Evolutionary conservation across 495 filamentous ascomycete species (phyloP).

Genomic region (Podospora appendiculata): DNA sequence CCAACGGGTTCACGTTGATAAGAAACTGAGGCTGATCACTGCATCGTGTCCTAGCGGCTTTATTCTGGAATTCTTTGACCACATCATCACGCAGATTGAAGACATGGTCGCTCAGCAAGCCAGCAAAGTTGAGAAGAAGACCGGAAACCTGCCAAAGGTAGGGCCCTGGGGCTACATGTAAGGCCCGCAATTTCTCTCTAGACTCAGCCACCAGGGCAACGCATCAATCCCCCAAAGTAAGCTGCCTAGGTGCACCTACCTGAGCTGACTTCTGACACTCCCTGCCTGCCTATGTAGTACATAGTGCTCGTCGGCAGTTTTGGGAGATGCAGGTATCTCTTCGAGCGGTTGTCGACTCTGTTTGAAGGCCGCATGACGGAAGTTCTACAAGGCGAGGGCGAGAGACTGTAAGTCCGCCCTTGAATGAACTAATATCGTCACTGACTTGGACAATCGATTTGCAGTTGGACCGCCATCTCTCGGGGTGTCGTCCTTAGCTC

Average conservation of each 20-base stretch:
- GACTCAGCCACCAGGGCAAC: background rate
- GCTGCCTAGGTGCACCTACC: no score
- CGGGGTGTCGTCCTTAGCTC: background rate
- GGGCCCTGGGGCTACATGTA: background rate
- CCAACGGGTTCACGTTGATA: background rate
- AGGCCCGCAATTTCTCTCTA: background rate
- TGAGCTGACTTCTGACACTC: no score
- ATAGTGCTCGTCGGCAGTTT: background rate
- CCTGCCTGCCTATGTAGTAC: background rate
- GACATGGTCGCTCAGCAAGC: background rate
- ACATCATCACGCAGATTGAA: background rate
- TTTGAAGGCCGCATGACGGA: background rate
- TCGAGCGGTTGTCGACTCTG: background rate
- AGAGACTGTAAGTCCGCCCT: background rate
- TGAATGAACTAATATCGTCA: background rate
- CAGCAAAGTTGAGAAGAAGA: background rate
- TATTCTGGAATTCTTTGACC: background rate
- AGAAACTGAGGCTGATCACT: background rate
- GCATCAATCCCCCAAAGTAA: no score
- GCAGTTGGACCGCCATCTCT: background rate
- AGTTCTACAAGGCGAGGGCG: background rate
- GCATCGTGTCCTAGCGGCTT: background rate
- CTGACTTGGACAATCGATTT: background rate
- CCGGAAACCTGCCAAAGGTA: background rate
- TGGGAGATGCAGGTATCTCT: slow-evolving; percentile 1